Percentiles rank a stretch among this genome's conserved stretches.
Conservation (phyloP, 2,329 filamentous ascomycete species). For the Trichoderma gracile region DNA sequence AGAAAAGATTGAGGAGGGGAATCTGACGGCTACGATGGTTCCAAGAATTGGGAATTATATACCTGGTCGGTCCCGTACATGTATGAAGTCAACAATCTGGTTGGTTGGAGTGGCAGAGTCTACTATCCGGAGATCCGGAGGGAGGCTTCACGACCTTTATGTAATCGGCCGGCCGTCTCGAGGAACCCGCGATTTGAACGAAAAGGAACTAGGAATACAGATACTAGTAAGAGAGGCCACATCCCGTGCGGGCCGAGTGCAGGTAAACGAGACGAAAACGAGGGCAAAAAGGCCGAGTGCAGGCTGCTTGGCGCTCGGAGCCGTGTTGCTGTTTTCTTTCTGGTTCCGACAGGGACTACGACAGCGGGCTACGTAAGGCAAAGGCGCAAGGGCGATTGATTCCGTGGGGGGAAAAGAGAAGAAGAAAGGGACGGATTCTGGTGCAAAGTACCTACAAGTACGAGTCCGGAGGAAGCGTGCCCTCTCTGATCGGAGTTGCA, state of each 20-base stretch:
- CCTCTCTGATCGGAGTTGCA: too few relatives aligned
- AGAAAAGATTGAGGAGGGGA: not conserved
- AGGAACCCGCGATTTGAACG: not conserved
- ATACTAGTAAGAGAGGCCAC: too few relatives aligned
- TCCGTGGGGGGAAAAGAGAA: too few relatives aligned
- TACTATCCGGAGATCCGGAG: constrained; percentile 17
- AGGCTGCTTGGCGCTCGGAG: not conserved
- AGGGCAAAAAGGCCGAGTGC: not conserved
- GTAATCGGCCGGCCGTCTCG: not conserved
- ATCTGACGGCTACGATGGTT: not conserved
- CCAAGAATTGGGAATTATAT: not conserved
- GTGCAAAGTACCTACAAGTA: too few relatives aligned
- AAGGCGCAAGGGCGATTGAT: not conserved
- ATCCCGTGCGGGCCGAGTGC: constrained; percentile 13
- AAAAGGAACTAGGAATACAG: too few relatives aligned
- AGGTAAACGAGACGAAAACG: not conserved
- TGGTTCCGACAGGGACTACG: not conserved
- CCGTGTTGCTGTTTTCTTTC: not conserved
- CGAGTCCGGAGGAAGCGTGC: too few relatives aligned
- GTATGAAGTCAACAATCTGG: not conserved
- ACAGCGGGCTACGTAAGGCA: not conserved
- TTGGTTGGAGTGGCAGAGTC: not conserved
- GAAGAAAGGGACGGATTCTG: too few relatives aligned
- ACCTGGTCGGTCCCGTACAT: too few relatives aligned
- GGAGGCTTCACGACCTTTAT: not conserved